These are phyloP conservation scores for Cercospora berteroae DNA, from an alignment of 2,329 filamentous ascomycete species.

Conservation along the genomic window DNA sequence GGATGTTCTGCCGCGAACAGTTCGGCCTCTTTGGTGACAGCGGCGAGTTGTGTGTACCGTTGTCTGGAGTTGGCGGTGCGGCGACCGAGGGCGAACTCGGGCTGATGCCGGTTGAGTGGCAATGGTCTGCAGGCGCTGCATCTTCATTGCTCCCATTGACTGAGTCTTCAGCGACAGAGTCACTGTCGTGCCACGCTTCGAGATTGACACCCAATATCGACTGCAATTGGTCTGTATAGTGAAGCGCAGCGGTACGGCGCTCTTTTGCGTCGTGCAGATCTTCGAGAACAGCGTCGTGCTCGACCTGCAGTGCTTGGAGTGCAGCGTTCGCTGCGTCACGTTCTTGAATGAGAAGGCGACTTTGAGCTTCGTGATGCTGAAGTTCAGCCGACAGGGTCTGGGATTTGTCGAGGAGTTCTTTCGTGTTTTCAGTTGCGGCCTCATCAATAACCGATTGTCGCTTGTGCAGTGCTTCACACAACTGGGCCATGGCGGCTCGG, in stretches of 20 bases:
- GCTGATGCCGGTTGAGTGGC: neutral
- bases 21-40: neutral
- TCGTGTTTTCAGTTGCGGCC: neutral
- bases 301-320: neutral
- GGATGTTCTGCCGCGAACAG: neutral
- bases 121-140: neutral
- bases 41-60: neutral
- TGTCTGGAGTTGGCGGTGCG: neutral
- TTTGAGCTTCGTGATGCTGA: neutral
- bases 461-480: neutral
- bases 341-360: neutral
- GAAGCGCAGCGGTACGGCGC: neutral
- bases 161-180: neutral
- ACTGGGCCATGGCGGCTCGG: neutral
- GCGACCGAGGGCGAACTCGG: neutral
- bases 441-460: neutral
- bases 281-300: neutral
- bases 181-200: neutral
- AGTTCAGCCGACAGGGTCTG: neutral
- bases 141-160: neutral
- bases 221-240: neutral
- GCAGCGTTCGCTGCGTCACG: neutral
- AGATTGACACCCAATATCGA: neutral
- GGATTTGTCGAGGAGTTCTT: neutral
- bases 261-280: neutral